Evolutionary conservation across 2,329 filamentous ascomycete species (phyloP), one percentile per base, ranked within the genome.

Genomic region (Talaromyces sp.): DNA sequence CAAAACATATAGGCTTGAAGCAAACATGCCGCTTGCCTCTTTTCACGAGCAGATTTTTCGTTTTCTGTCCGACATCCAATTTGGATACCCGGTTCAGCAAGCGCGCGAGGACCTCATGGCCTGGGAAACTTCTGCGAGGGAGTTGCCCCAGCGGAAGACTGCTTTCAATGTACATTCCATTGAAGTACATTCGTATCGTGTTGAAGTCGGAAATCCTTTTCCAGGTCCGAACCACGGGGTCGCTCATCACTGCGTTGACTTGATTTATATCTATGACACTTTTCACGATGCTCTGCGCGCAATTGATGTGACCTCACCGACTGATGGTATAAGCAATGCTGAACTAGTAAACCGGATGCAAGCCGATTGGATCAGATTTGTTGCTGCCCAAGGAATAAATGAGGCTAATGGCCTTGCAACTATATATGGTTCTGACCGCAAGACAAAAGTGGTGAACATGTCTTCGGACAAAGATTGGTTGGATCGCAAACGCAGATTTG

Each of bases 231-330:
- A 57, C 23, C 54, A 57, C 5, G 37, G 23, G n/a, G 54, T 57
- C 16, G 54, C 54, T 42, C 54, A 57, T 57, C 54, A 57, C 37
- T 57, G 54, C 31, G 54, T 42, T 23, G 54, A 57, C 16, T 12
- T 57, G 2, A 25, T 57, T 42, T 57, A 57, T 31, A 23, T 57
- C 33, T 57, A 42, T 57, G 54, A 57, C 42, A 11, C 54, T 57
- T 57, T 57, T 9, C 50, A 37, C 31, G 50, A 55, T 55, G 50
- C 23, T 12, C 31, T 55, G 11, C 31, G 31, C 8, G 50, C 50
- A 55, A 14, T 55, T n/a, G 50, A 55, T 37, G 8, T 18, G 48
- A 25, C 48, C 14, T 52, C 28, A 6, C 48, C 23, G 31, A 55
- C 9, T 2, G 18, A 37, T 37, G 50, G 16, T 7, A 35, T 14